phyloP scores from a whole-genome alignment of 2,329 filamentous ascomycete genomes.

The Pseudogymnoascus sp. region DNA sequence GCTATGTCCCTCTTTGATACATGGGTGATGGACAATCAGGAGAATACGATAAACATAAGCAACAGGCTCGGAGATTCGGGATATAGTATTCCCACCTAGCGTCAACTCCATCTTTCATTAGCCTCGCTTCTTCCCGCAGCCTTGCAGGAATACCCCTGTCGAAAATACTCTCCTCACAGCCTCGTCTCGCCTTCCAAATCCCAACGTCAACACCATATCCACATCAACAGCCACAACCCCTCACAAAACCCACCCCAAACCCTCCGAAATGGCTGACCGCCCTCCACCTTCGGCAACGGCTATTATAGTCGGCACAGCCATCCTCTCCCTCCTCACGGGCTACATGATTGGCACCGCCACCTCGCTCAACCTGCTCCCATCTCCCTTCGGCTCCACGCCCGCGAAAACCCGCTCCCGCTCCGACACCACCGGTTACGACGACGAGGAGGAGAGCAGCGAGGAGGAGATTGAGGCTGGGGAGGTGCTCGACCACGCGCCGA shows the following conservation, averaged over 20 bases:
- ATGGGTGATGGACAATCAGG: not conserved
- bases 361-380: slow-evolving; percentile 65
- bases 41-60: not conserved
- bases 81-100: not conserved
- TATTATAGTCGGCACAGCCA: slow-evolving; percentile 62
- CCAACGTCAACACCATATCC: not conserved
- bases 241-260: not conserved
- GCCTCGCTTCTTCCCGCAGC: not conserved
- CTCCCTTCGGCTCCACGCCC: slow-evolving; percentile 30
- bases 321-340: slow-evolving; percentile 66
- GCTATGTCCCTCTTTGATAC: not conserved
- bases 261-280: not conserved
- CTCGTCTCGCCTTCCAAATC: slow-evolving; percentile 1
- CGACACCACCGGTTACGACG: slow-evolving; percentile 46
- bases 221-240: not conserved
- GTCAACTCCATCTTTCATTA: not conserved
- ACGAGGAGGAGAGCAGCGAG: slow-evolving; percentile 61
- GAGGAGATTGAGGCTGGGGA: slow-evolving; percentile 55
- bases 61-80: not conserved
- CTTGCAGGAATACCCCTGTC: not conserved
- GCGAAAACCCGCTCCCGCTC: slow-evolving; percentile 24
- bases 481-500: slow-evolving; percentile 56
- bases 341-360: slow-evolving; percentile 71
- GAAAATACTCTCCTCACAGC: not conserved
- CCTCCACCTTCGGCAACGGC: slow-evolving; percentile 26